Percentiles rank a stretch among this genome's conserved stretches.
Conservation (phyloP, 2,329 filamentous ascomycete genomes). For the Metarhizium anisopliae region DNA sequence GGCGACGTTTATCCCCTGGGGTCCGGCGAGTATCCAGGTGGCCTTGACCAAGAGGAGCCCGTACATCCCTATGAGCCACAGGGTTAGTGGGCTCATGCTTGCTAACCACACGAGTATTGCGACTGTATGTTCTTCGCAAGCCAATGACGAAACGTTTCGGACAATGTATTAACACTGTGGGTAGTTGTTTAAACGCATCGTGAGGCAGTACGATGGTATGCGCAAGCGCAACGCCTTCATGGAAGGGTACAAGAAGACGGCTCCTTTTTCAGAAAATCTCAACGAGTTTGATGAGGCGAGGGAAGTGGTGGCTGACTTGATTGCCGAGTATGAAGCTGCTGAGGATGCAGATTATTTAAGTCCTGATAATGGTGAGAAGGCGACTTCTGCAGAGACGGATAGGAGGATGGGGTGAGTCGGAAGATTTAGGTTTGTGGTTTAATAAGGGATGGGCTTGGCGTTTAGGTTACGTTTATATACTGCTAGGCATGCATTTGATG, state of each 20-base stretch:
- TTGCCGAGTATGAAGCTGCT: constrained; percentile 91
- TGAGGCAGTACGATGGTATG: constrained; percentile 86
- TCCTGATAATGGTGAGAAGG: constrained; percentile 51
- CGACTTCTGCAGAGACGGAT: constrained; percentile 44
- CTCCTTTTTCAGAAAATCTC: constrained; percentile 83
- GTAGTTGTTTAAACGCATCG: constrained; percentile 83
- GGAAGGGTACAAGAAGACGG: constrained; percentile 92
- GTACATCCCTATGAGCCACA: constrained; percentile 87
- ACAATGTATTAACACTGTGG: background rate
- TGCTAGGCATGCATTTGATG: background rate
- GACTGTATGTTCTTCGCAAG: constrained; percentile 45
- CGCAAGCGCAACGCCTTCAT: constrained; percentile 95
- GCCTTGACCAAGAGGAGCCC: constrained; percentile 94
- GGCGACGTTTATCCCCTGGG: constrained; percentile 97
- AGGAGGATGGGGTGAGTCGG: constrained; percentile 32
- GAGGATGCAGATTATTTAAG: constrained; percentile 86
- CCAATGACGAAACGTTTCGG: too few species aligned
- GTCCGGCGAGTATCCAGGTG: constrained; percentile 94
- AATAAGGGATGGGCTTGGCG: background rate
- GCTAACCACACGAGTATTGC: constrained; percentile 97
- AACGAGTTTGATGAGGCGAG: constrained; percentile 92
- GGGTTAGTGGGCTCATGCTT: constrained; percentile 93
- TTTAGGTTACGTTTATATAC: background rate
- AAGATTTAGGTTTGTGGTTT: background rate
- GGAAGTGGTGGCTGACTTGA: constrained; percentile 83